Evolutionary conservation across 2,329 filamentous ascomycete genomes (phyloP).

Genomic region (Colletotrichum sp.): DNA sequence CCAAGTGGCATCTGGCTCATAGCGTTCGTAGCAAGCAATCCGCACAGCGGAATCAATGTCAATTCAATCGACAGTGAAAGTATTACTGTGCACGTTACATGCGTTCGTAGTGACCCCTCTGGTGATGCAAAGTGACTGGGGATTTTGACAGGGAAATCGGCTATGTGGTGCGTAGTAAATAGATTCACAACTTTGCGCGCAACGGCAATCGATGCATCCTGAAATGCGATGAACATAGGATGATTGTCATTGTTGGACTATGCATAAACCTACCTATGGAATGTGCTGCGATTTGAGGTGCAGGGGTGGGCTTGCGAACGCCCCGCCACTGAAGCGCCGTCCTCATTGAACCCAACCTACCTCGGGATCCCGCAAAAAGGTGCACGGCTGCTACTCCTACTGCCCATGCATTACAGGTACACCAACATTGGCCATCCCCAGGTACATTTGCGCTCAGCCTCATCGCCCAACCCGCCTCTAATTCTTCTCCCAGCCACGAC

Average conservation of each 20-base stretch:
- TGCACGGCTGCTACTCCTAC: neutral
- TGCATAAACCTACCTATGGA: neutral
- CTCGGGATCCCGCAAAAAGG: neutral
- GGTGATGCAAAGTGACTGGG: neutral
- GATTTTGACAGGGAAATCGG: neutral
- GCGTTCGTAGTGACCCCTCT: neutral
- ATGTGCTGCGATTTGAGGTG: neutral
- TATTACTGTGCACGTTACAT: neutral
- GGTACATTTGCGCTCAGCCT: neutral
- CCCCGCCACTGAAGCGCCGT: neutral
- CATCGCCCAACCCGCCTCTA: neutral
- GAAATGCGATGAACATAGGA: neutral
- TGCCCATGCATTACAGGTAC: neutral
- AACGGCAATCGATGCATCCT: neutral
- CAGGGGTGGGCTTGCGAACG: neutral
- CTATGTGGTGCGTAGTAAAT: neutral
- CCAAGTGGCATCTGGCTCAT: constrained; percentile 16
- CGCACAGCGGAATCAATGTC: neutral
- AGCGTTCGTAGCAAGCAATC: constrained; percentile 9
- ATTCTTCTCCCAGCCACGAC: neutral
- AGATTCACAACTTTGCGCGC: neutral
- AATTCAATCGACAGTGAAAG: constrained; percentile 8
- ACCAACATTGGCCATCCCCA: neutral
- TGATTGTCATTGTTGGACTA: neutral
- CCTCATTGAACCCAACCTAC: neutral